A percentile compares a stretch with the other conserved stretches of the same genome.
Evolutionary conservation across 2,329 filamentous ascomycete species (phyloP).

Genomic region (Emmonsiellopsis sp.): DNA sequence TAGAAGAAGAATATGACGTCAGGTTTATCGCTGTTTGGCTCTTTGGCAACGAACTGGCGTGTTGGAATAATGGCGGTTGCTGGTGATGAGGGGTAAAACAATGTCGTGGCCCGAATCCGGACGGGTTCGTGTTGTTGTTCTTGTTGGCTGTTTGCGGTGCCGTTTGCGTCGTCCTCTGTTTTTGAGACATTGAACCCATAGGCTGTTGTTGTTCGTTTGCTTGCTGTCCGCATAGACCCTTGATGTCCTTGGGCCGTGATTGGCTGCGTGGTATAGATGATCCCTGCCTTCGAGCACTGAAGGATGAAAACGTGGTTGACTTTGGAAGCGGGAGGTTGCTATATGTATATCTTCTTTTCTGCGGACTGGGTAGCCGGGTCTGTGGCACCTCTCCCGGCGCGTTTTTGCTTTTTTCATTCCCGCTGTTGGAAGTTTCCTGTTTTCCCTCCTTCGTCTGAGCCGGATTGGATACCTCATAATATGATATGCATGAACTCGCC

Average conservation of each 20-base stretch:
- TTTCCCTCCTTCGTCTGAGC: neutral
- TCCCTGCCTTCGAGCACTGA: neutral
- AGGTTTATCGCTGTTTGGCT: neutral
- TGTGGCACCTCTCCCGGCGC: neutral
- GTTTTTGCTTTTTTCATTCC: neutral
- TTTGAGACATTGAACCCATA: neutral
- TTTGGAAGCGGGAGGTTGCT: neutral
- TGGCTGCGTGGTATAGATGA: neutral
- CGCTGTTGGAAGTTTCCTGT: neutral
- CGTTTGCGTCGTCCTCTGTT: neutral
- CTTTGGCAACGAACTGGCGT: neutral
- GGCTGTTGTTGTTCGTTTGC: neutral
- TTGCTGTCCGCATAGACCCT: neutral
- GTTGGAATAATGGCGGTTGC: neutral
- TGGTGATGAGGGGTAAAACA: neutral
- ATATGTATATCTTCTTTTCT: neutral
- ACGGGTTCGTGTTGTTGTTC: neutral
- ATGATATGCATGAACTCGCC: neutral
- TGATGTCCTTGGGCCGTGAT: neutral
- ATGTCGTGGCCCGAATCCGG: neutral
- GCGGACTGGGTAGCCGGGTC: neutral
- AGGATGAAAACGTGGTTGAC: slow-evolving; percentile 1
- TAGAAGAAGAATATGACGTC: slow-evolving; percentile 1
- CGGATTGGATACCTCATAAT: neutral
- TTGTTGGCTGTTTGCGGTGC: neutral